Percentiles rank a stretch among this genome's conserved stretches.
These are phyloP conservation scores for Solanum chaucha DNA, from an alignment of 257 asterid genomes.

Conservation along the genomic window DNA sequence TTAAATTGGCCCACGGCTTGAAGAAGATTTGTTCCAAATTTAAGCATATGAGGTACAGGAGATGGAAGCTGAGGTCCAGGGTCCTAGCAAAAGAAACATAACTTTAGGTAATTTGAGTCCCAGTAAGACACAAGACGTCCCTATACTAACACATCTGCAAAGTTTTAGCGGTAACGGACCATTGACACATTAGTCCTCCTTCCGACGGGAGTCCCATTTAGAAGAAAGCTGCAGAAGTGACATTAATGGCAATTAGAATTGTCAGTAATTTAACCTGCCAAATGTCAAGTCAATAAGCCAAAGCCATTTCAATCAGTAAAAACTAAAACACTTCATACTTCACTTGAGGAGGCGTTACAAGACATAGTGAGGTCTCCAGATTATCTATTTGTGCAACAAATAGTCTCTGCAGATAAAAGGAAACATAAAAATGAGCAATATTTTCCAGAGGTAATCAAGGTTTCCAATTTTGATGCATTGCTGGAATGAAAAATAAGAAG, in stretches of 20 bases:
- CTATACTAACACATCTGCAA: not conserved
- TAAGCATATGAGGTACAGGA: conserved; percentile 44
- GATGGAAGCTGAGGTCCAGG: conserved; percentile 84
- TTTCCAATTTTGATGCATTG: not conserved
- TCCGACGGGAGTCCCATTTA: conserved; percentile 82
- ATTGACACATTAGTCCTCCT: conserved; percentile 38
- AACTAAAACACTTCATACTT: conserved; percentile 37
- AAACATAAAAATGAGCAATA: conserved; percentile 3
- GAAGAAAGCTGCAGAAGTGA: conserved; percentile 60
- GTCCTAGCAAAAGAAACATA: conserved; percentile 40
- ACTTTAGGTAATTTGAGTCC: not conserved
- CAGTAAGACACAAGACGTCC: not conserved
- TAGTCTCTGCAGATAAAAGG: conserved; percentile 49
- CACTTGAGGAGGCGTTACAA: conserved; percentile 66
- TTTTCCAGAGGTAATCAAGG: not conserved
- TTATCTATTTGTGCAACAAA: conserved; percentile 61
- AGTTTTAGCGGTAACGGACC: conserved; percentile 35
- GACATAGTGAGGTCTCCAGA: conserved; percentile 69
- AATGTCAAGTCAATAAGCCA: not conserved
- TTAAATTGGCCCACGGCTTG: conserved; percentile 86
- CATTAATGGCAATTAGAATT: not conserved
- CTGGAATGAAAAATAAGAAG: not conserved
- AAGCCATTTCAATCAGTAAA: not conserved
- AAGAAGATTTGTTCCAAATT: conserved; percentile 81
- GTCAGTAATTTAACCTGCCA: not conserved